Conservation (phyloP, 2,329 filamentous ascomycete species). For the Phialophora expanda region DNA sequence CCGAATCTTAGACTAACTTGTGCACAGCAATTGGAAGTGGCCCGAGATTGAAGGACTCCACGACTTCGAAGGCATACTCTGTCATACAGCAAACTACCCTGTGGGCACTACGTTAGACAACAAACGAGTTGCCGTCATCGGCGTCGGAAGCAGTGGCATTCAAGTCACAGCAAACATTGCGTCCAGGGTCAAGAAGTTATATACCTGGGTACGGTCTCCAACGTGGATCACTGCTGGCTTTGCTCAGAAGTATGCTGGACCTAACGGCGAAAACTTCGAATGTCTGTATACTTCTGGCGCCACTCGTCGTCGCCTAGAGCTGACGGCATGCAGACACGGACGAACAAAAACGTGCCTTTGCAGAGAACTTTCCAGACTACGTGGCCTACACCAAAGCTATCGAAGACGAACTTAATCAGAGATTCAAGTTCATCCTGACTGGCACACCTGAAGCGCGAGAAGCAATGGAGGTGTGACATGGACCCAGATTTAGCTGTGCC, state of each 20-base stretch:
- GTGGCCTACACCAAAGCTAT: constrained; percentile 44
- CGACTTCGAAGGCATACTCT: constrained; percentile 57
- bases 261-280: constrained; percentile 24
- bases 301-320: constrained; percentile 33
- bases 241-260: constrained; percentile 26
- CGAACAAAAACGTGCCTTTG: constrained; percentile 37
- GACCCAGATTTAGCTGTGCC: too few species aligned
- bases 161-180: constrained; percentile 59
- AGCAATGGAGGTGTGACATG: constrained; percentile 24
- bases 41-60: constrained; percentile 59
- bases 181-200: constrained; percentile 39
- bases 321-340: constrained; percentile 22
- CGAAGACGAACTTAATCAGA: constrained; percentile 37
- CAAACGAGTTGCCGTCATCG: constrained; percentile 60
- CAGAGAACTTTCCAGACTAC: constrained; percentile 27
- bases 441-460: constrained; percentile 11
- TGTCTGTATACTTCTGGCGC: constrained; percentile 44
- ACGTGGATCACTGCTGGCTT: constrained; percentile 35
- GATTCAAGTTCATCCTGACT: constrained; percentile 27
- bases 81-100: constrained; percentile 64
- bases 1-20: constrained; percentile 50
- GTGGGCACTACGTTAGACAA: constrained; percentile 54
- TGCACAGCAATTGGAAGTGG: constrained; percentile 54
- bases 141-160: constrained; percentile 61
- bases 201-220: constrained; percentile 36